Evolutionary conservation across 78 protist genomes (phyloP).

Genomic region (Cavenderia fasciculata): DNA sequence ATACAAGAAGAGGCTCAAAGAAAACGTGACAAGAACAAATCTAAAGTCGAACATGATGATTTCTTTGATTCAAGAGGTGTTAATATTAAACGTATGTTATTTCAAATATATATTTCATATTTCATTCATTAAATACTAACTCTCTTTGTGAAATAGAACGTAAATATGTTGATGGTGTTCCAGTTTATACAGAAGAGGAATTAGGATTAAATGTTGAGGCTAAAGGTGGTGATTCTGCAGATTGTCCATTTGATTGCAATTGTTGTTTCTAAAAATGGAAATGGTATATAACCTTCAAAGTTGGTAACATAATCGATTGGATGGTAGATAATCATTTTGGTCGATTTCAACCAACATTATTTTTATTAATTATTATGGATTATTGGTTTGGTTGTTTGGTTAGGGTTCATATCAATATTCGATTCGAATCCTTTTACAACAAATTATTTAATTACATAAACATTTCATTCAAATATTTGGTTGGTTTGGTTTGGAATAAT

Average conservation of each 20-base stretch:
- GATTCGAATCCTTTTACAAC: too few relatives aligned
- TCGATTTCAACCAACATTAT: too few relatives aligned
- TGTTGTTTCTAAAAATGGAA: constrained; percentile 56
- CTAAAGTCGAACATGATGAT: constrained; percentile 15
- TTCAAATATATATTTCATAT: not conserved
- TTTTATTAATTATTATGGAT: too few relatives aligned
- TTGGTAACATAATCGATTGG: too few relatives aligned
- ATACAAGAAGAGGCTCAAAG: not conserved
- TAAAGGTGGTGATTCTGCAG: constrained; percentile 20
- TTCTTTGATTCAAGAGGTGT: constrained; percentile 69
- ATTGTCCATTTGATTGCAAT: constrained; percentile 62
- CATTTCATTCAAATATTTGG: too few relatives aligned
- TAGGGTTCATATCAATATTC: too few relatives aligned
- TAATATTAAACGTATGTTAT: constrained; percentile 15
- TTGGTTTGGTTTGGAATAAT: too few relatives aligned
- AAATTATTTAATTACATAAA: too few relatives aligned
- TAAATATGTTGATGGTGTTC: constrained; percentile 44
- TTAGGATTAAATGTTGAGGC: constrained; percentile 23
- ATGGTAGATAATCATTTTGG: too few relatives aligned
- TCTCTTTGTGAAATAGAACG: not conserved
- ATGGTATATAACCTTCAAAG: too few relatives aligned
- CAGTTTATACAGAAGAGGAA: constrained; percentile 66
- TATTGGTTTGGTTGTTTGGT: too few relatives aligned
- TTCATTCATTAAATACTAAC: not conserved
- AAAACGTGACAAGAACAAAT: not conserved